Evolutionary conservation across 2,329 filamentous ascomycete species (phyloP), one percentile per base, ranked within the genome.

Genomic region (Aspergillus glaucus): DNA sequence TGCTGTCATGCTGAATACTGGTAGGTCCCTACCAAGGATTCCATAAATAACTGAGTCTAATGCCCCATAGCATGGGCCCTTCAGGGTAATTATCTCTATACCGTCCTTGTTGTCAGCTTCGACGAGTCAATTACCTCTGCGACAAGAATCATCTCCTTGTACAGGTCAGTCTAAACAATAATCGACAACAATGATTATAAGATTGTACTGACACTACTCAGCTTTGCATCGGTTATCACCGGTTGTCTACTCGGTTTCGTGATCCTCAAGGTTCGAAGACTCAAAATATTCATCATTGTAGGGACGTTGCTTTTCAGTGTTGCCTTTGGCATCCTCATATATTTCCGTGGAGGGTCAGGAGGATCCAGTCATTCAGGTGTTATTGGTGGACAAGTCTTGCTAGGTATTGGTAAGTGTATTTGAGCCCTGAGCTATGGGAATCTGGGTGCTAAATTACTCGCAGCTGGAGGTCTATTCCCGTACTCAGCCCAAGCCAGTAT

Each of bases 291-390:
- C 62, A 84, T 85, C 59, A 64, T 85, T 36, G 66, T 68, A 24
- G 83, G 82, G 30, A 84, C 80, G 1, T 65, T 70, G 7, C 70
- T 85, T 2, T 85, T 82, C 69, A 71, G 82, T 58, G 79, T 82
- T n/a, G 81, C 82, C 1, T 85, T 84, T 53, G 82, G 82, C 8
- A 72, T 86, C 1, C 70, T 86, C 15, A 84, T 85, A 58, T 73
- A 75, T 55, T 86, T 74, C 70, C 79, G 82, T n/a, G 81, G 81
- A 32, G 74, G 76, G 5, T 58, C 70, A 0, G 67, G 63, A 1
- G 32, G 56, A 0, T 62, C 71, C 8, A 72, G 68, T 51, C 70
- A 79, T 48, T 72, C 75, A 1, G 82, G 82, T 24, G 72, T 86
- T 48, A 79, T 86, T 50, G 82, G 77, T 14, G 81, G 78, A 2